Evolutionary conservation across 2,329 filamentous ascomycete species (phyloP).

Genomic region (Penicillium sp.): DNA sequence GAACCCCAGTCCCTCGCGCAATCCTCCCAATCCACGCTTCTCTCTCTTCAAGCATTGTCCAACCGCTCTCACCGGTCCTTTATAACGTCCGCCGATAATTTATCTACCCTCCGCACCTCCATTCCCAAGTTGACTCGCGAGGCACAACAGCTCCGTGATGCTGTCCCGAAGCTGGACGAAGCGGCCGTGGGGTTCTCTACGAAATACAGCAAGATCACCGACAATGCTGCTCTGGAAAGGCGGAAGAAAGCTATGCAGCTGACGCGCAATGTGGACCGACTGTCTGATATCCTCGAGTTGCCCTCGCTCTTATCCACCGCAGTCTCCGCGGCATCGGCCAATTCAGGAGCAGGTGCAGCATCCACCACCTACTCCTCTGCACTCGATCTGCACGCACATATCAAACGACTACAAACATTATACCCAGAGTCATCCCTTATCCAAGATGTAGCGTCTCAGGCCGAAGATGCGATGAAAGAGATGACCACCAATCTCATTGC

Average conservation of each 20-base stretch:
- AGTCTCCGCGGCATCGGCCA: constrained; percentile 46
- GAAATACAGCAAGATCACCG: constrained; percentile 73
- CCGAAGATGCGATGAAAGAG: constrained; percentile 82
- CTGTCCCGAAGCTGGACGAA: constrained; percentile 76
- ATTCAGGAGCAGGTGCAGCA: constrained; percentile 37
- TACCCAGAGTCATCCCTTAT: constrained; percentile 80
- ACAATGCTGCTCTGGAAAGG: constrained; percentile 68
- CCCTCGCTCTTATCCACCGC: constrained; percentile 82
- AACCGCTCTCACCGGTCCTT: constrained; percentile 86
- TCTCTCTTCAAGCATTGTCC: constrained; percentile 82
- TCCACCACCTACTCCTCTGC: constrained; percentile 81
- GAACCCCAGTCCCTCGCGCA: constrained; percentile 82
- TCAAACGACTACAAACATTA: constrained; percentile 77
- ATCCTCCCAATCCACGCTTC: constrained; percentile 73
- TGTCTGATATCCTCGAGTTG: constrained; percentile 88
- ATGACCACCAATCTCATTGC: constrained; percentile 83
- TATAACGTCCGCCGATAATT: constrained; percentile 75
- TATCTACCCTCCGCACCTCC: constrained; percentile 70
- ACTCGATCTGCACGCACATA: constrained; percentile 89
- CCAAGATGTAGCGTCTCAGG: constrained; percentile 70
- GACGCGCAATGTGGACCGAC: constrained; percentile 80
- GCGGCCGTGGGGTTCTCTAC: constrained; percentile 78
- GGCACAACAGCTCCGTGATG: constrained; percentile 66
- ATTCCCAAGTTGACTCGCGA: constrained; percentile 70
- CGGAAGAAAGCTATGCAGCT: constrained; percentile 80